Conservation (phyloP, 176 grass and related monocot species). For the Eleusine indica region DNA sequence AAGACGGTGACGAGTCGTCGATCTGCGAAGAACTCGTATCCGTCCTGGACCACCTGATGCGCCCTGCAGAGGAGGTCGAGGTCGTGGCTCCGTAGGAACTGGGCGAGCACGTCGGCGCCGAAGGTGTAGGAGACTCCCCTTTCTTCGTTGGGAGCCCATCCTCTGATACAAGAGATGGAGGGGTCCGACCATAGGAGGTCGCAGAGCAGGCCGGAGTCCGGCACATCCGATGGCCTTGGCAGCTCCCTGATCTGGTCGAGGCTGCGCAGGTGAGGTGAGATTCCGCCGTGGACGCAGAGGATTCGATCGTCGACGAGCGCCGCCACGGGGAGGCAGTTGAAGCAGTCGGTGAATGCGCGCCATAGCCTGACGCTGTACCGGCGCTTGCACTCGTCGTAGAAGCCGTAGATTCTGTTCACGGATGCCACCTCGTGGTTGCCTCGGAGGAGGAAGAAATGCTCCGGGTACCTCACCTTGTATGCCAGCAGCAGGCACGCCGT, state of each 20-base stretch:
- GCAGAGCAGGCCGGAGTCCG: constrained; percentile 65
- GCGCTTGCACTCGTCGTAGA: constrained; percentile 87
- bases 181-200: constrained; percentile 78
- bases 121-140: constrained; percentile 76
- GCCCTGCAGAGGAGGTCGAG: constrained; percentile 74
- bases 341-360: constrained; percentile 72
- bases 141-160: constrained; percentile 61
- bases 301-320: constrained; percentile 66
- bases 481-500: constrained; percentile 66
- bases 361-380: constrained; percentile 65
- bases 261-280: constrained; percentile 60
- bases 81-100: constrained; percentile 63
- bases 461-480: constrained; percentile 68
- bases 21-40: constrained; percentile 65
- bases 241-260: constrained; percentile 56
- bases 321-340: constrained; percentile 65
- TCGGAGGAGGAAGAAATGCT: constrained; percentile 66
- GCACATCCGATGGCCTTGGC: constrained; percentile 57
- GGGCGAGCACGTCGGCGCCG: constrained; percentile 55
- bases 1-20: constrained; percentile 63
- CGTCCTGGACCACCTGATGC: constrained; percentile 63
- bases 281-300: constrained; percentile 67
- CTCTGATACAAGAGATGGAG: constrained; percentile 34
- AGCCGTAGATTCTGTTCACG: constrained; percentile 80
- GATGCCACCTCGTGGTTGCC: constrained; percentile 80